Conservation (phyloP, 805 yeast species). For the Myxozyma monticola region DNA sequence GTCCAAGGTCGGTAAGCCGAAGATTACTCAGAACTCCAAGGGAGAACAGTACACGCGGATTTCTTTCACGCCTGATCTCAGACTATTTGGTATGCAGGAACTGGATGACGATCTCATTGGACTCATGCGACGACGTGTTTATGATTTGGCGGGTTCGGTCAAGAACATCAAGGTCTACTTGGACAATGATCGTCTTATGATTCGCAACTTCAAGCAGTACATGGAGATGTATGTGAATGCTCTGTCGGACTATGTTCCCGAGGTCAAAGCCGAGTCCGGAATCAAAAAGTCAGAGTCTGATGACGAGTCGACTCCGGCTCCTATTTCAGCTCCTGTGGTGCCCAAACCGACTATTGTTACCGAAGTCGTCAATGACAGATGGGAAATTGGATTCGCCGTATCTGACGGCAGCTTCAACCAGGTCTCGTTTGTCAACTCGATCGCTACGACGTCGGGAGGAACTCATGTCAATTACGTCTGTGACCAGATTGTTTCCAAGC, state of each 20-base stretch:
- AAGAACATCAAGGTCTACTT: constrained; percentile 74
- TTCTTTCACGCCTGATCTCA: constrained; percentile 83
- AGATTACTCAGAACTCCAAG: constrained; percentile 56
- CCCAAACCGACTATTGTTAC: constrained; percentile 49
- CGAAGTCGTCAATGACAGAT: constrained; percentile 77
- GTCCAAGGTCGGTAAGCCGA: constrained; percentile 74
- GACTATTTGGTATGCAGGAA: constrained; percentile 78
- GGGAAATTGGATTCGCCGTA: constrained; percentile 96
- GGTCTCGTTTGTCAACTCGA: constrained; percentile 94
- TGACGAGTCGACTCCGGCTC: constrained; percentile 37
- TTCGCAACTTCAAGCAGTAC: constrained; percentile 78
- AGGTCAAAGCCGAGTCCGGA: constrained; percentile 41
- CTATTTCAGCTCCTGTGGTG: constrained; percentile 42
- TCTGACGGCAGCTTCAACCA: constrained; percentile 90
- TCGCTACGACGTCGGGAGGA: constrained; percentile 97
- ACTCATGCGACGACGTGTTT: constrained; percentile 88
- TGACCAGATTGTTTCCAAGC: constrained; percentile 78
- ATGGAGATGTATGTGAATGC: constrained; percentile 88
- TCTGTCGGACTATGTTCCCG: constrained; percentile 42
- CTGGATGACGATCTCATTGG: constrained; percentile 81
- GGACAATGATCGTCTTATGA: constrained; percentile 68
- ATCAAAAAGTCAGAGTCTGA: constrained; percentile 40
- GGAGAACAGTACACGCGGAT: constrained; percentile 79
- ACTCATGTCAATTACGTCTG: constrained; percentile 86
- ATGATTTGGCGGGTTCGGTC: constrained; percentile 92